Conservation (phyloP, 73 alveolate genomes). For the Paramecium sonneborni region DNA sequence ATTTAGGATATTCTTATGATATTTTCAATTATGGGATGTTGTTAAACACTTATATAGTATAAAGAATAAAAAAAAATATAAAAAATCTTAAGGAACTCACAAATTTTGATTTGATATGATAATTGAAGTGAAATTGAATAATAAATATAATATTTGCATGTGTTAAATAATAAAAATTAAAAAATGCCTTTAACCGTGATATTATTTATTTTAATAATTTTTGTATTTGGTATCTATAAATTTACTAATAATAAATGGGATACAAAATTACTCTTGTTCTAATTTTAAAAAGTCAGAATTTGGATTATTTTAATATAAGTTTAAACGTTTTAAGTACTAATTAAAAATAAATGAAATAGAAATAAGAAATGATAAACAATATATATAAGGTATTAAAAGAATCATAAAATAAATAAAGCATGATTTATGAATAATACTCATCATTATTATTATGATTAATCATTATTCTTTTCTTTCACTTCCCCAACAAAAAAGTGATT, state of each 20-base stretch:
- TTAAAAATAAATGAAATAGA: too few relatives aligned
- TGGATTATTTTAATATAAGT: neutral
- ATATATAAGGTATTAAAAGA: too few relatives aligned
- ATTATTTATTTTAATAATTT: neutral
- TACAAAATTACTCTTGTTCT: neutral
- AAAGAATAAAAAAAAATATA: neutral
- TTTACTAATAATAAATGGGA: neutral
- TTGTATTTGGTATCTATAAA: neutral
- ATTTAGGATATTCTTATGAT: neutral
- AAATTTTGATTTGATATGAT: neutral
- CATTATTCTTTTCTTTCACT: neutral
- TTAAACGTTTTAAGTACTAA: neutral
- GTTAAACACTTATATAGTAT: neutral
- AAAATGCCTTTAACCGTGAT: neutral
- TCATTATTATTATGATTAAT: too few relatives aligned
- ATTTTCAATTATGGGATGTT: slow-evolving; percentile 2
- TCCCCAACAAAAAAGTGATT: neutral
- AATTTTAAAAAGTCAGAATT: neutral
- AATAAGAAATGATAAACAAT: too few relatives aligned
- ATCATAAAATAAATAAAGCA: too few relatives aligned
- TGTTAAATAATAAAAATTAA: neutral
- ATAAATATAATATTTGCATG: neutral
- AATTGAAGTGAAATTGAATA: neutral
- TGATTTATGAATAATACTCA: too few relatives aligned
- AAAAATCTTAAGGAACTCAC: neutral